These are phyloP conservation scores for Aspergillus pseudoviridinutans DNA, from an alignment of 2,329 filamentous ascomycete genomes.

Conservation along the genomic window DNA sequence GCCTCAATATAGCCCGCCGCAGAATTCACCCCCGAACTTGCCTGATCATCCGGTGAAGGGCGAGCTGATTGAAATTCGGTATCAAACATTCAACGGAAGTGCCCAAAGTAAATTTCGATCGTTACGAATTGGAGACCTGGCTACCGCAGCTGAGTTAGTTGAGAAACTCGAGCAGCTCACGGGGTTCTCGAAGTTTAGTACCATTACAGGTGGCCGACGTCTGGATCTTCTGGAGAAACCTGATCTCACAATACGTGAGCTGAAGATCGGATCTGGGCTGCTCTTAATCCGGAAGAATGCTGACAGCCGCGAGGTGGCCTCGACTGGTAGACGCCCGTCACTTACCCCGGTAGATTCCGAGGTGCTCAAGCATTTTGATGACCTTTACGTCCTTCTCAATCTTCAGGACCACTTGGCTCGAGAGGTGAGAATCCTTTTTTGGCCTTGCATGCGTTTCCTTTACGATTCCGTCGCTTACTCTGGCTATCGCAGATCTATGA, in stretches of 20 bases:
- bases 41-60: constrained; percentile 55
- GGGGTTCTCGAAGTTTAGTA: constrained; percentile 69
- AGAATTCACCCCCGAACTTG: constrained; percentile 58
- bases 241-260: constrained; percentile 61
- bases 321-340: constrained; percentile 43
- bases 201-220: constrained; percentile 67
- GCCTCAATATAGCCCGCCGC: constrained; percentile 58
- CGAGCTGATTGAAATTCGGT: constrained; percentile 63
- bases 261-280: constrained; percentile 62
- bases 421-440: constrained; percentile 50
- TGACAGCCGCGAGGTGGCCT: constrained; percentile 38
- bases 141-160: constrained; percentile 67
- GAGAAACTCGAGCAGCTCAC: constrained; percentile 64
- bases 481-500: constrained; percentile 55
- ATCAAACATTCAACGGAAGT: constrained; percentile 67
- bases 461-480: constrained; percentile 4
- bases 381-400: constrained; percentile 76
- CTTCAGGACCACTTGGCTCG: constrained; percentile 66
- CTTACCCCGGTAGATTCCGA: constrained; percentile 67
- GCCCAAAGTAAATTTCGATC: constrained; percentile 57
- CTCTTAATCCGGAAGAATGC: constrained; percentile 61
- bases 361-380: constrained; percentile 75
- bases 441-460: not conserved
- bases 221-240: constrained; percentile 59
- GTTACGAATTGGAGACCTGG: constrained; percentile 64